Percentiles rank a stretch among this genome's conserved stretches.
Conservation (phyloP, 345 rosid species). For the Hibiscus mutabilis region DNA sequence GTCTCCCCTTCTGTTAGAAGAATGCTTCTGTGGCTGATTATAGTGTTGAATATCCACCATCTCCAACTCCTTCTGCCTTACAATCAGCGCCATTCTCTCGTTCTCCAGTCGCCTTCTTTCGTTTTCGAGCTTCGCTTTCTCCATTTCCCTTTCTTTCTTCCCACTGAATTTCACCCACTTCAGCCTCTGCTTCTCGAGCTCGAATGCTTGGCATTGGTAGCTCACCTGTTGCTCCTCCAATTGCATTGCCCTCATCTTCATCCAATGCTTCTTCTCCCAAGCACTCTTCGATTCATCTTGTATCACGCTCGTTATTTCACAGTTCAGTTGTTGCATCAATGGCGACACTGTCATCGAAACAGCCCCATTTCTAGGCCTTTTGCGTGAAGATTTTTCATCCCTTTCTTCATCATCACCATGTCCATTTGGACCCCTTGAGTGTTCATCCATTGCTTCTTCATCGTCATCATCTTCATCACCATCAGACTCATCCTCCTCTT, state of each 20-base stretch:
- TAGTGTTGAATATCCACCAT: slow-evolving; percentile 33
- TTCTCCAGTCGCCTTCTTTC: slow-evolving; percentile 59
- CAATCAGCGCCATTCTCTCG: slow-evolving; percentile 60
- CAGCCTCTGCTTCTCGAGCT: slow-evolving; percentile 83
- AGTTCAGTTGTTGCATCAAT: slow-evolving; percentile 38
- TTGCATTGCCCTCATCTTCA: slow-evolving; percentile 50
- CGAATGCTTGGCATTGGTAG: slow-evolving; percentile 52
- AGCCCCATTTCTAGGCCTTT: slow-evolving; percentile 31
- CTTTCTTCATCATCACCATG: slow-evolving; percentile 31
- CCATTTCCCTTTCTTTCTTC: slow-evolving; percentile 96
- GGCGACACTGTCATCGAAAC: slow-evolving; percentile 15
- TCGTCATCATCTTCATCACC: slow-evolving; percentile 36
- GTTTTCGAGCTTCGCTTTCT: slow-evolving; percentile 68
- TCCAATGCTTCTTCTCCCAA: slow-evolving; percentile 93
- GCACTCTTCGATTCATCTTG: slow-evolving; percentile 51
- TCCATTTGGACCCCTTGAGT: too few relatives aligned
- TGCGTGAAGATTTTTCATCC: slow-evolving; percentile 20
- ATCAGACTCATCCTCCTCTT: slow-evolving; percentile 23
- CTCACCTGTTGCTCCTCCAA: slow-evolving; percentile 66
- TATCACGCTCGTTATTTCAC: slow-evolving; percentile 37
- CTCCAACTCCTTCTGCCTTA: slow-evolving; percentile 71
- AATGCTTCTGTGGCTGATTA: slow-evolving; percentile 38
- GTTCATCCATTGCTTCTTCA: slow-evolving; percentile 22
- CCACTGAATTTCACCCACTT: slow-evolving; percentile 87
- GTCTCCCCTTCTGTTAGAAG: slow-evolving; percentile 54